These are phyloP conservation scores for Lecanoromycetidae sp. DNA, from an alignment of 2,329 filamentous ascomycete genomes.

Conservation along the genomic window DNA sequence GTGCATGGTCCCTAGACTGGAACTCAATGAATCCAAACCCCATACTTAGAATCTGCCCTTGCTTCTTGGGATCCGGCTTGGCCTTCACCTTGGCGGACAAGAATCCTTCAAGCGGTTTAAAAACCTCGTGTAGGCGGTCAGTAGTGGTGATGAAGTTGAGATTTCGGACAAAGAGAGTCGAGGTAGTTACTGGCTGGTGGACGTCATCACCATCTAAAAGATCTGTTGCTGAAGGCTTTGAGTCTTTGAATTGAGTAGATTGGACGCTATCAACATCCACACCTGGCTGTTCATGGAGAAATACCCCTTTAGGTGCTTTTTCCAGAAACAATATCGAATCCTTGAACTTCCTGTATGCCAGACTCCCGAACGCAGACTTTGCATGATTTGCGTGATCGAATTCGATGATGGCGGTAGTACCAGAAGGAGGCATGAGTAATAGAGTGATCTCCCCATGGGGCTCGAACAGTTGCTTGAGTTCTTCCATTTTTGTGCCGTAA, in stretches of 20 bases:
- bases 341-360: conserved; percentile 84
- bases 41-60: conserved; percentile 83
- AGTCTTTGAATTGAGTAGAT: no score
- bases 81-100: conserved; percentile 83
- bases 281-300: no score
- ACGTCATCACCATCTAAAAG: conserved; percentile 49
- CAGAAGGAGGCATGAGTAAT: conserved; percentile 82
- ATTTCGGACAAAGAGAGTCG: conserved; percentile 88
- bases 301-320: conserved; percentile 77
- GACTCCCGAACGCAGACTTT: conserved; percentile 66
- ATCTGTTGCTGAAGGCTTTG: conserved; percentile 46
- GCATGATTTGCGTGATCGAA: conserved; percentile 69
- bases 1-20: conserved; percentile 60
- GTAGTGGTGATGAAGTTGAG: conserved; percentile 84
- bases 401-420: conserved; percentile 87
- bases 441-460: conserved; percentile 70
- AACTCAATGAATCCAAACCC: conserved; percentile 95
- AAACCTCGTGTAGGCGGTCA: conserved; percentile 60
- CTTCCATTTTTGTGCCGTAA: conserved; percentile 65
- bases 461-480: conserved; percentile 70
- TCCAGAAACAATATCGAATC: conserved; percentile 87
- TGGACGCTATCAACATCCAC: no score
- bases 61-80: conserved; percentile 81
- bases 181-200: conserved; percentile 42
- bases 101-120: conserved; percentile 75